Conservation (phyloP, 164 flowering plant genomes). For the Umbellularia californica region DNA sequence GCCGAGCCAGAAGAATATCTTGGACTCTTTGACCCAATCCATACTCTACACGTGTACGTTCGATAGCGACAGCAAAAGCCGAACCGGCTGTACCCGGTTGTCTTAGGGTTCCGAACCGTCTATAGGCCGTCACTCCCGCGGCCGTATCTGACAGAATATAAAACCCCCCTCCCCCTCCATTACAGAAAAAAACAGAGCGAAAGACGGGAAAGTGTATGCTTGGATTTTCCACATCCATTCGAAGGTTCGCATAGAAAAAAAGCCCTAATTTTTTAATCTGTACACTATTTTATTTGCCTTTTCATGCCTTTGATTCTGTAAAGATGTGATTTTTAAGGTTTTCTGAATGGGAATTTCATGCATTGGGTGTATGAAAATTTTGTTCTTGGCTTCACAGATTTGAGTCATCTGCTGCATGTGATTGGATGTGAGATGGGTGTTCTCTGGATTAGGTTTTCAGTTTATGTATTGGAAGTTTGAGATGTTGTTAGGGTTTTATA, state of each 20-base stretch:
- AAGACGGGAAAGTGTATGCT: background rate
- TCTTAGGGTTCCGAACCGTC: background rate
- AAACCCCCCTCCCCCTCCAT: background rate
- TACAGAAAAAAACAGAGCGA: background rate
- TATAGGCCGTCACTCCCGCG: slow-evolving; percentile 1
- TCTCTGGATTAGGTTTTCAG: background rate
- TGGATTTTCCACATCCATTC: background rate
- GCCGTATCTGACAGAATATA: background rate
- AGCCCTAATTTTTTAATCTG: background rate
- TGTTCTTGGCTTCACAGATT: background rate
- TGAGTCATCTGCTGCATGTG: background rate
- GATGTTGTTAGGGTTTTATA: background rate
- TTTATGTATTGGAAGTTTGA: background rate
- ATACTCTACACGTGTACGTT: background rate
- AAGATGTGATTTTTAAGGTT: background rate
- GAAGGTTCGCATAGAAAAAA: background rate
- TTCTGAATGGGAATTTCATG: background rate
- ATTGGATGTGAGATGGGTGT: background rate
- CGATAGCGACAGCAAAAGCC: background rate
- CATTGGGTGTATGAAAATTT: background rate
- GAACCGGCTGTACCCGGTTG: background rate
- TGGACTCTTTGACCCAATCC: background rate
- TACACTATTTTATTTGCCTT: background rate
- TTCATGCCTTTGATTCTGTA: background rate
- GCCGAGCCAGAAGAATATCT: background rate